Evolutionary conservation across 768 basidiomycete species (phyloP).

Genomic region (Nevesoporus exiguus): DNA sequence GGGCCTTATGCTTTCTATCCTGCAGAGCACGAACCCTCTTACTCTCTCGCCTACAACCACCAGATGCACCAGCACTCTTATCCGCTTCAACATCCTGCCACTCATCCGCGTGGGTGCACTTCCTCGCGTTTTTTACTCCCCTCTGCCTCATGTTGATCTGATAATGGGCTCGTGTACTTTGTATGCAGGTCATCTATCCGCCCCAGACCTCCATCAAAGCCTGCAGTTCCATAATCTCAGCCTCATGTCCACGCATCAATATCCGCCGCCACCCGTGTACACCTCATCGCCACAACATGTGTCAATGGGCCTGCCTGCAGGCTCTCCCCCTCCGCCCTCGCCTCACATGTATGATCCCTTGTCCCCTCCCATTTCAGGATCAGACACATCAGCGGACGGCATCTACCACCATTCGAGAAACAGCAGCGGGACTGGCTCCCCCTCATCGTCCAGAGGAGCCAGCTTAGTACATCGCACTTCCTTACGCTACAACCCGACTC

Average conservation of each 20-base stretch:
- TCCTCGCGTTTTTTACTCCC: slow-evolving; percentile 39
- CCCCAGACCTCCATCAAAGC: slow-evolving; percentile 66
- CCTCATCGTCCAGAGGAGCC: slow-evolving; percentile 71
- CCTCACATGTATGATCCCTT: slow-evolving; percentile 81
- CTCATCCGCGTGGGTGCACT: slow-evolving; percentile 71
- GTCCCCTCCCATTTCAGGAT: slow-evolving; percentile 84
- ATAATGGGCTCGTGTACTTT: slow-evolving; percentile 52
- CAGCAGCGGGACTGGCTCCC: slow-evolving; percentile 70
- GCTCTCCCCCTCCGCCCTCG: slow-evolving; percentile 70
- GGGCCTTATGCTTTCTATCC: slow-evolving; percentile 50
- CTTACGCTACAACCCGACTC: slow-evolving; percentile 75
- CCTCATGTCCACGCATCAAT: slow-evolving; percentile 68
- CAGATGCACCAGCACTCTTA: slow-evolving; percentile 48
- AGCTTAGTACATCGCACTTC: slow-evolving; percentile 71
- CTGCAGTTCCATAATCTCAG: slow-evolving; percentile 58
- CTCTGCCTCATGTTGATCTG: slow-evolving; percentile 62
- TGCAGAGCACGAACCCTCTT: slow-evolving; percentile 52
- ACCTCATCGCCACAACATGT: slow-evolving; percentile 65
- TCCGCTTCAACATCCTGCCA: slow-evolving; percentile 53
- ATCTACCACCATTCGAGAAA: slow-evolving; percentile 73
- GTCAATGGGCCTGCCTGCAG: slow-evolving; percentile 56
- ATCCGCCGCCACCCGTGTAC: slow-evolving; percentile 56
- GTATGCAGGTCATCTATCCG: slow-evolving; percentile 58
- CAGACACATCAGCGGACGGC: slow-evolving; percentile 84
- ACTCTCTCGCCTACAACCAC: slow-evolving; percentile 50